Percentiles rank a stretch among this genome's conserved stretches.
These are phyloP conservation scores for Alternaria atra DNA, from an alignment of 2,329 filamentous ascomycete genomes.

Conservation along the genomic window DNA sequence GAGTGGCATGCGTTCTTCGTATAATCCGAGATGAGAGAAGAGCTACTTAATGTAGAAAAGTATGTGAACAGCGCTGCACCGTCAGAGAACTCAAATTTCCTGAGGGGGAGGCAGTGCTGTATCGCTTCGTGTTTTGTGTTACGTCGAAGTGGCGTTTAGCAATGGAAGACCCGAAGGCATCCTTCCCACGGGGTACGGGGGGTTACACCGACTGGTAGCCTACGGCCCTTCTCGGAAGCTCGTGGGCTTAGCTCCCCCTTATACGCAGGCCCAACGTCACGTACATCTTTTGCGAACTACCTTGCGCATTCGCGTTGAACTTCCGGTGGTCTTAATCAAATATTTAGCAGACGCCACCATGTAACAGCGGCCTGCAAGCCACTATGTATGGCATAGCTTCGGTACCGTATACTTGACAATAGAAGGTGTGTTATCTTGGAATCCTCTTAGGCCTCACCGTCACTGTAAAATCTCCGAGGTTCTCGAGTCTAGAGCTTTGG, in stretches of 20 bases:
- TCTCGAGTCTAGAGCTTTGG: neutral
- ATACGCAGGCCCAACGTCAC: neutral
- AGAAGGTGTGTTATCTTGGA: neutral
- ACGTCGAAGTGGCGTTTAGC: slow-evolving; percentile 3
- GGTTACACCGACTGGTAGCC: neutral
- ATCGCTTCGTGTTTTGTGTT: slow-evolving; percentile 3
- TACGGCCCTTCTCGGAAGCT: neutral
- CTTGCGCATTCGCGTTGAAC: neutral
- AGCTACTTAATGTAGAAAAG: neutral
- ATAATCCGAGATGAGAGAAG: neutral
- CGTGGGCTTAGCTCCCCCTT: neutral
- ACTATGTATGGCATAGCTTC: neutral
- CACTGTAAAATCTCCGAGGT: neutral
- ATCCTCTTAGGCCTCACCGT: neutral
- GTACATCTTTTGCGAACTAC: neutral
- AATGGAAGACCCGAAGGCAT: neutral
- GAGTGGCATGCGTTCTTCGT: neutral
- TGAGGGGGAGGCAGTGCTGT: slow-evolving; percentile 1
- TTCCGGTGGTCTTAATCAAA: neutral
- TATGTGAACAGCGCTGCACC: neutral
- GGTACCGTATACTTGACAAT: neutral
- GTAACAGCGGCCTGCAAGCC: neutral
- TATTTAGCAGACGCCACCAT: neutral
- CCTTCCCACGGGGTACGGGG: neutral
- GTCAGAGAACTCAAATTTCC: neutral